These are phyloP conservation scores for Nematocida homosporus DNA, from an alignment of 371 early-diverging fungal species.

Conservation along the genomic window DNA sequence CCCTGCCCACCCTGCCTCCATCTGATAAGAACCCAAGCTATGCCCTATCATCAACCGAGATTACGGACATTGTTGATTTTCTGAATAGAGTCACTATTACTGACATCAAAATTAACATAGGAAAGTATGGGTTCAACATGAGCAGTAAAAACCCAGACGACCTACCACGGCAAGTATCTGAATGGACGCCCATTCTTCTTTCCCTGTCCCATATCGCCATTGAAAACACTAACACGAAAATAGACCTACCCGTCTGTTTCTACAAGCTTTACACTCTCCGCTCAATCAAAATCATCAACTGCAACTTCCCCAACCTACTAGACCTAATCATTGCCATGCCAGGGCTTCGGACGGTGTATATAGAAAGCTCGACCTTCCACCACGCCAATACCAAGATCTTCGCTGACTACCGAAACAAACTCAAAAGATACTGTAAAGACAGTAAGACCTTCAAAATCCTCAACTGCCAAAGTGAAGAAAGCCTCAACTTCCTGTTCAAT, in stretches of 20 bases:
- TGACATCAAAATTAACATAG: neutral
- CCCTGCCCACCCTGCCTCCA: neutral
- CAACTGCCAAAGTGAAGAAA: neutral
- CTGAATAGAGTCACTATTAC: neutral
- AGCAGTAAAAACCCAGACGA: neutral
- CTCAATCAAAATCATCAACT: conserved; percentile 8
- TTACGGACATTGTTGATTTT: neutral
- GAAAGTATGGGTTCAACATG: neutral
- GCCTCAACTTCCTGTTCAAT: neutral
- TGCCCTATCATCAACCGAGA: neutral
- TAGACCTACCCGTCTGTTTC: conserved; percentile 11
- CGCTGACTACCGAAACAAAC: neutral
- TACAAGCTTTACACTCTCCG: conserved; percentile 39
- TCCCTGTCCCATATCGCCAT: neutral
- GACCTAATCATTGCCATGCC: conserved; percentile 18
- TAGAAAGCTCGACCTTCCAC: conserved; percentile 5
- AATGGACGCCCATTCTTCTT: neutral
- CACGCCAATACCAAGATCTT: conserved; percentile 4
- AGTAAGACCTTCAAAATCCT: neutral
- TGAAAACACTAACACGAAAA: neutral
- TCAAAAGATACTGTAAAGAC: neutral
- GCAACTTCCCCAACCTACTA: conserved; percentile 11
- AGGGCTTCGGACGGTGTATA: neutral
- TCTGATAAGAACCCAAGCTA: neutral
- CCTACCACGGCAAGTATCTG: neutral